Conservation (phyloP, 768 basidiomycete genomes). For the Saitozyma sp. region DNA sequence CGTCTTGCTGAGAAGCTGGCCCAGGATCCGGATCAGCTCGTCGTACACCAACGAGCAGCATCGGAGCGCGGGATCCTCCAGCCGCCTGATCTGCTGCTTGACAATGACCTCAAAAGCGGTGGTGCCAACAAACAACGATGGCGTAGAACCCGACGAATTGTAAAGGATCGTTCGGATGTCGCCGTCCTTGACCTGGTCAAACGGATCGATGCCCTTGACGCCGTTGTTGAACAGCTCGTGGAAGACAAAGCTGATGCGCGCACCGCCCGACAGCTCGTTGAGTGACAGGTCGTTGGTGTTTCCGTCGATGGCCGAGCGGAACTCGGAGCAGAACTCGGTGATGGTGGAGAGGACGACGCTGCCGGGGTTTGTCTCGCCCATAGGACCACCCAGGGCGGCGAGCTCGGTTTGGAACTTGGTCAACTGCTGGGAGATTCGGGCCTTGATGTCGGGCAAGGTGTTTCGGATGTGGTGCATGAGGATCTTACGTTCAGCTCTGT, state of each 20-base stretch:
- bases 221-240: constrained; percentile 98
- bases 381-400: constrained; percentile 74
- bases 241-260: constrained; percentile 97
- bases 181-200: constrained; percentile 97
- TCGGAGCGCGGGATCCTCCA: constrained; percentile 90
- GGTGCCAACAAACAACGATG: constrained; percentile 93
- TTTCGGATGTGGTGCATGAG: constrained; percentile 98
- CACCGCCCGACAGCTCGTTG: constrained; percentile 97
- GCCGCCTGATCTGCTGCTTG: constrained; percentile 95
- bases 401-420: constrained; percentile 86
- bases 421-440: constrained; percentile 84
- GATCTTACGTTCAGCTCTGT: constrained; percentile 61
- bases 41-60: constrained; percentile 96
- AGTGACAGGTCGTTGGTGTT: constrained; percentile 91
- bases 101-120: constrained; percentile 98
- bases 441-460: constrained; percentile 98
- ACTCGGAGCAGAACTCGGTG: constrained; percentile 96
- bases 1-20: constrained; percentile 84
- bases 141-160: constrained; percentile 98
- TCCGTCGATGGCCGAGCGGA: constrained; percentile 95
- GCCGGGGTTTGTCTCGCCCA: constrained; percentile 80
- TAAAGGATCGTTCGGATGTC: constrained; percentile 95
- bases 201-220: constrained; percentile 92
- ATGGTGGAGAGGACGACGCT: constrained; percentile 95
- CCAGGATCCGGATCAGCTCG: constrained; percentile 92